These are phyloP conservation scores for Sporothrix brasiliensis DNA, from an alignment of 2,329 filamentous ascomycete species.

Conservation along the genomic window DNA sequence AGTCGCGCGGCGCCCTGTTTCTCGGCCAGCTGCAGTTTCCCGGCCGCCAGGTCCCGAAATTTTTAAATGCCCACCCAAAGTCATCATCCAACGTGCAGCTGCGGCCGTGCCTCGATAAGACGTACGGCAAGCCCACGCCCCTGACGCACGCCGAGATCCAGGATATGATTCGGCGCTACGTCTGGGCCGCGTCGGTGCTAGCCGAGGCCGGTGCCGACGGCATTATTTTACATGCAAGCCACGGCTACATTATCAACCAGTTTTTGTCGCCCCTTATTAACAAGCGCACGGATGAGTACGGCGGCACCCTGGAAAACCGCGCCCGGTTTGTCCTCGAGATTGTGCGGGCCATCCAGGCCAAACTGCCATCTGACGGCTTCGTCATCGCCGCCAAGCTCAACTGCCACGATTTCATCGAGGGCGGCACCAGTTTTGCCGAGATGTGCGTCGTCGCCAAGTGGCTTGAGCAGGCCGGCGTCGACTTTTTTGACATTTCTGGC, in stretches of 20 bases:
- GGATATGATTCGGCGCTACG: background rate
- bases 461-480: constrained; percentile 18
- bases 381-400: constrained; percentile 18
- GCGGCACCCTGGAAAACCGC: constrained; percentile 9
- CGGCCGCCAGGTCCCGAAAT: constrained; percentile 17
- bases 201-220: constrained; percentile 19
- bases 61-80: constrained; percentile 5
- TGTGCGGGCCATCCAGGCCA: constrained; percentile 20
- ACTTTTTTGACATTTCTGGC: constrained; percentile 21
- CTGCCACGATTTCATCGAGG: constrained; percentile 23
- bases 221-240: constrained; percentile 19
- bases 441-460: constrained; percentile 19
- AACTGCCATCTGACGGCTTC: background rate
- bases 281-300: constrained; percentile 23
- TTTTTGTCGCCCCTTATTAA: constrained; percentile 16
- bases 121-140: background rate
- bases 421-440: constrained; percentile 14
- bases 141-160: background rate
- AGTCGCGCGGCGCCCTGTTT: constrained; percentile 11
- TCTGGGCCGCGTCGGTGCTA: background rate
- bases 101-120: constrained; percentile 22
- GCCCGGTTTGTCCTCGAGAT: constrained; percentile 11
- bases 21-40: constrained; percentile 18
- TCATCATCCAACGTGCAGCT: background rate
- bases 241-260: constrained; percentile 24